Evolutionary conservation across 2,329 filamentous ascomycete genomes (phyloP).

Genomic region (Capronia americana): DNA sequence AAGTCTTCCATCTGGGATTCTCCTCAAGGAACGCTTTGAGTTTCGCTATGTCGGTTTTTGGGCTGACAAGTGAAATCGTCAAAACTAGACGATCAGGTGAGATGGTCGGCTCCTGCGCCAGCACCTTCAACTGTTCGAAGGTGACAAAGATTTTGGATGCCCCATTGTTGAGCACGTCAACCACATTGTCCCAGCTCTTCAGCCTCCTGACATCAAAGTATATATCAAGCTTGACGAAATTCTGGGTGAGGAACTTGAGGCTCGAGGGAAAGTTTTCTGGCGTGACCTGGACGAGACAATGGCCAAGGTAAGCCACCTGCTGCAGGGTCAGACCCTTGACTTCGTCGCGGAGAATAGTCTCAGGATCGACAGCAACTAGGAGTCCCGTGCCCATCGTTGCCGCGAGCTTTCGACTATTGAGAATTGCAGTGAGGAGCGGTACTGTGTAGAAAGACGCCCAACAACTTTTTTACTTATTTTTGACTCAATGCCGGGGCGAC

Average conservation of each 20-base stretch:
- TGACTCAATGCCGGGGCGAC: constrained; percentile 4
- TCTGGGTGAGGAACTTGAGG: constrained; percentile 61
- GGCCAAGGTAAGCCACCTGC: constrained; percentile 65
- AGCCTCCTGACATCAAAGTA: constrained; percentile 80
- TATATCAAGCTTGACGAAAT: constrained; percentile 63
- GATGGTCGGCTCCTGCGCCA: constrained; percentile 60
- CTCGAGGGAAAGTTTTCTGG: constrained; percentile 55
- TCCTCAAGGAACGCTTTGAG: constrained; percentile 51
- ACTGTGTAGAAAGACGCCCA: background rate
- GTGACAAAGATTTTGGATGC: constrained; percentile 84
- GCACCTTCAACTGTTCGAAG: constrained; percentile 67
- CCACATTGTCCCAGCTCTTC: constrained; percentile 71
- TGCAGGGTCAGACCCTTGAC: constrained; percentile 59
- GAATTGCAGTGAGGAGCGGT: background rate
- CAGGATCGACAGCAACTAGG: constrained; percentile 33
- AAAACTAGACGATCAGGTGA: constrained; percentile 64
- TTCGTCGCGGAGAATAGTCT: constrained; percentile 27
- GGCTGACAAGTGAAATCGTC: constrained; percentile 51
- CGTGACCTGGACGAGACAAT: constrained; percentile 61
- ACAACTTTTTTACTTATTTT: constrained; percentile 12
- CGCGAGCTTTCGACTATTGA: background rate
- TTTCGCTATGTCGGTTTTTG: constrained; percentile 45
- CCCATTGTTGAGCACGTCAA: constrained; percentile 82
- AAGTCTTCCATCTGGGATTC: constrained; percentile 41
- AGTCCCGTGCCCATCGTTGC: constrained; percentile 34